These are phyloP conservation scores for Fistulifera pelliculosa DNA, from an alignment of 108 stramenopile species.

Conservation along the genomic window DNA sequence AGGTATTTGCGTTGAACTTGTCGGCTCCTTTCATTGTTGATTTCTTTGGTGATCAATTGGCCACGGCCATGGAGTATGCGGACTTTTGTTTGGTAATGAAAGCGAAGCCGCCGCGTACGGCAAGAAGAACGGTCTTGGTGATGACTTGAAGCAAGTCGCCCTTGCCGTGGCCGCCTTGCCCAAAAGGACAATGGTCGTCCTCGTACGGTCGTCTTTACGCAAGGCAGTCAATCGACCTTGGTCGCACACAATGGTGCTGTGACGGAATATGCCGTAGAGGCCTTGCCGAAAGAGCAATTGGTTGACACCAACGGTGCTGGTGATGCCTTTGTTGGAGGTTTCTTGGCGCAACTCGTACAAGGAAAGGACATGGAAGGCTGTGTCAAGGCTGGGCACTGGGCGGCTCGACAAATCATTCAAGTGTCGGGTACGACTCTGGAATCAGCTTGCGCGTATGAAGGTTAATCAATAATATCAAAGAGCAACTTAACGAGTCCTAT, in stretches of 20 bases:
- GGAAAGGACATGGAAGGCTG: constrained; percentile 75
- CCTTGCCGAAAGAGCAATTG: constrained; percentile 73
- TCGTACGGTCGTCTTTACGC: constrained; percentile 95
- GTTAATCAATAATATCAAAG: constrained; percentile 19
- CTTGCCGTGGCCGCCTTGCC: constrained; percentile 79
- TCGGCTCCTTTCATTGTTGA: constrained; percentile 98
- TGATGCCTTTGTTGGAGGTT: constrained; percentile 99
- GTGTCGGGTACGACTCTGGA: constrained; percentile 89
- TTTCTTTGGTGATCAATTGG: constrained; percentile 95
- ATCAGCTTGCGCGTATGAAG: constrained; percentile 53
- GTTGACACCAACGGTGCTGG: constrained; percentile 99
- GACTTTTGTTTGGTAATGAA: constrained; percentile 99
- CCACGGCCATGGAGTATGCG: constrained; percentile 88
- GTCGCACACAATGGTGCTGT: constrained; percentile 89
- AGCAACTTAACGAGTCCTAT: too few relatives aligned
- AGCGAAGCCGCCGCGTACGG: constrained; percentile 96
- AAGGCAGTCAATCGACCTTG: constrained; percentile 91
- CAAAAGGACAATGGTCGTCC: constrained; percentile 75
- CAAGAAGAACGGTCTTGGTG: constrained; percentile 88
- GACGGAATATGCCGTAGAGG: constrained; percentile 80
- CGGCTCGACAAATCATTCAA: constrained; percentile 94
- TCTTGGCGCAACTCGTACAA: constrained; percentile 79
- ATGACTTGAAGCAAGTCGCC: constrained; percentile 88
- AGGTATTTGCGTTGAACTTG: constrained; percentile 94
- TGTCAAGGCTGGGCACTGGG: constrained; percentile 97